Evolutionary conservation across 257 asterid species (phyloP).

Genomic region (Gynochthodes officinalis): DNA sequence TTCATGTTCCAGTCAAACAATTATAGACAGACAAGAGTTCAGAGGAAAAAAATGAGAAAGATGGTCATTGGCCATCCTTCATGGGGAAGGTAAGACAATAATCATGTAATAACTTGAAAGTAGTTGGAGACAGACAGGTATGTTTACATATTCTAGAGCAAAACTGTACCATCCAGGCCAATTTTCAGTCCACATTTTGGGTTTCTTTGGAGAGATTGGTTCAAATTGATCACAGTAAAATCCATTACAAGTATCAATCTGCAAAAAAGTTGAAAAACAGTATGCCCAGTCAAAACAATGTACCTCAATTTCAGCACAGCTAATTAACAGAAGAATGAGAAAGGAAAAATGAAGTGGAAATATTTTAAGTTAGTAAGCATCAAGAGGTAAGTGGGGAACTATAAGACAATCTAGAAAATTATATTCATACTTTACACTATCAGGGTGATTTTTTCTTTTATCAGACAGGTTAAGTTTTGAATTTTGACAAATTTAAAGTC

Average conservation of each 20-base stretch:
- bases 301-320: constrained; percentile 11
- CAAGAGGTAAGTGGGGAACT: background rate
- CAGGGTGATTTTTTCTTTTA: background rate
- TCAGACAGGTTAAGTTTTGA: background rate
- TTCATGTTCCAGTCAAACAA: no score
- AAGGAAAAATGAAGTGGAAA: background rate
- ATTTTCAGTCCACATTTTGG: constrained; percentile 93
- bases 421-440: background rate
- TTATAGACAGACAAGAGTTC: background rate
- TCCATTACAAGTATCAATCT: constrained; percentile 91
- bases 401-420: background rate
- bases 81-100: background rate
- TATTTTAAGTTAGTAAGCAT: background rate
- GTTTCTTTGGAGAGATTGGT: constrained; percentile 70
- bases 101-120: background rate
- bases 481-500: background rate
- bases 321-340: background rate
- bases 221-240: constrained; percentile 84
- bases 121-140: background rate
- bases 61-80: background rate
- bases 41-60: background rate
- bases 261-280: constrained; percentile 9
- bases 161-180: constrained; percentile 93
- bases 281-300: constrained; percentile 7
- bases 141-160: background rate